Evolutionary conservation across 495 filamentous ascomycete genomes (phyloP), one percentile per base, ranked within the genome.

Genomic region (Neurospora sp.): DNA sequence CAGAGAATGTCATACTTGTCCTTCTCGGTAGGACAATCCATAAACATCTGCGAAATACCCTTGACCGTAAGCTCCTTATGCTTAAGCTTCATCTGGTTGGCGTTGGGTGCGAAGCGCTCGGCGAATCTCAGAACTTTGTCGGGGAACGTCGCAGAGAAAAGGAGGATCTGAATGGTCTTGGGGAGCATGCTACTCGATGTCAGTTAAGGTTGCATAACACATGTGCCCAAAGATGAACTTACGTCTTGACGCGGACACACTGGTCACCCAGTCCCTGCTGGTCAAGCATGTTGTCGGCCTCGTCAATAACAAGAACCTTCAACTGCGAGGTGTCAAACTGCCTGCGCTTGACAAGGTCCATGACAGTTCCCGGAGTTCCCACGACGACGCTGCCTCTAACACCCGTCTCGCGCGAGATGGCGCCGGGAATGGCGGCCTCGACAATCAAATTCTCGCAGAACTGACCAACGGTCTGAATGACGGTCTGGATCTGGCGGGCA

Each of bases 81-180:
- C 75, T 91, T 89, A 44, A 99, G 87, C 40, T 93, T 96, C 77
- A 98, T 92, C 77, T 93, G 86, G 82, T 97, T 96, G 22, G 96
- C 91, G 14, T 89, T 86, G 7, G 94, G 94, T 7, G 94, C 92
- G 77, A 94, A 98, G 69, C 84, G 85, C 39, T 85, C 81, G 6
- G 95, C 96, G 77, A 93, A 99, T 72, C 84, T 81, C 79, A 93
- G 87, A 22, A 99, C 94, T 69, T 92, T 87, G 3, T 90, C 85
- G 0, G 96, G 94, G 82, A 98, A 99, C 1, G 96, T 99, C 20
- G 96, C 96, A 18, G 95, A 98, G 83, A 99, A 98, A 12, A 99
- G 89, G 44, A 98, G 91, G 68, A 93, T 89, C 80, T 99, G 96
- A 40, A 92, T 86, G 71, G 84, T 84, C 44, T 84, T 85, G 0